Percentiles rank a stretch among this genome's conserved stretches.
These are phyloP conservation scores for Colletotrichum horii DNA, from an alignment of 2,329 filamentous ascomycete species.

Conservation along the genomic window DNA sequence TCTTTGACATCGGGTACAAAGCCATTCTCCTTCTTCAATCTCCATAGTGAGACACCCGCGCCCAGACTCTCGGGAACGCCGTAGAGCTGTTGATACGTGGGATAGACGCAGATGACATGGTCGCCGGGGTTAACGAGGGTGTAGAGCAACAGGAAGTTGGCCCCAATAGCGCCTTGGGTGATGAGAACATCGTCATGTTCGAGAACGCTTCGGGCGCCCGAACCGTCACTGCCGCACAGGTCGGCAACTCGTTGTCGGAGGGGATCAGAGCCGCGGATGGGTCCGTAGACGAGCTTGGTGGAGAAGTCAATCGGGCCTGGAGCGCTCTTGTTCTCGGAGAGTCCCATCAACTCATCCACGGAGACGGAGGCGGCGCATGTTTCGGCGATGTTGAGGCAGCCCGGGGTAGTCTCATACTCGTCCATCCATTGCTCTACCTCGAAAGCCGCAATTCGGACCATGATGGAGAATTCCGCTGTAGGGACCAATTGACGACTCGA, in stretches of 20 bases:
- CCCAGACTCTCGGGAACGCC: conserved; percentile 74
- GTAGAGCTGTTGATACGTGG: conserved; percentile 84
- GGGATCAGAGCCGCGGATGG: conserved; percentile 70
- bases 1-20: conserved; percentile 71
- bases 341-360: conserved; percentile 65
- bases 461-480: conserved; percentile 22
- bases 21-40: conserved; percentile 63
- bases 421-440: conserved; percentile 78
- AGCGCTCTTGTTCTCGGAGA: conserved; percentile 60
- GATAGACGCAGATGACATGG: conserved; percentile 83
- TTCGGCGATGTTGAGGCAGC: conserved; percentile 75
- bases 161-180: conserved; percentile 77
- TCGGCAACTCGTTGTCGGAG: conserved; percentile 69
- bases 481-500: not conserved
- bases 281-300: conserved; percentile 72
- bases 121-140: conserved; percentile 72
- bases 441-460: conserved; percentile 50
- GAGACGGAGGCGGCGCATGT: conserved; percentile 80
- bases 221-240: conserved; percentile 63
- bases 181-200: conserved; percentile 68
- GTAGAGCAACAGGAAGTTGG: conserved; percentile 78
- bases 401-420: conserved; percentile 59
- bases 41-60: conserved; percentile 77
- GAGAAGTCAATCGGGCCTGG: conserved; percentile 49
- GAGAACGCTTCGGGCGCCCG: conserved; percentile 14